Conservation (phyloP, 2,329 filamentous ascomycete species). For the Thelonectria rubi region DNA sequence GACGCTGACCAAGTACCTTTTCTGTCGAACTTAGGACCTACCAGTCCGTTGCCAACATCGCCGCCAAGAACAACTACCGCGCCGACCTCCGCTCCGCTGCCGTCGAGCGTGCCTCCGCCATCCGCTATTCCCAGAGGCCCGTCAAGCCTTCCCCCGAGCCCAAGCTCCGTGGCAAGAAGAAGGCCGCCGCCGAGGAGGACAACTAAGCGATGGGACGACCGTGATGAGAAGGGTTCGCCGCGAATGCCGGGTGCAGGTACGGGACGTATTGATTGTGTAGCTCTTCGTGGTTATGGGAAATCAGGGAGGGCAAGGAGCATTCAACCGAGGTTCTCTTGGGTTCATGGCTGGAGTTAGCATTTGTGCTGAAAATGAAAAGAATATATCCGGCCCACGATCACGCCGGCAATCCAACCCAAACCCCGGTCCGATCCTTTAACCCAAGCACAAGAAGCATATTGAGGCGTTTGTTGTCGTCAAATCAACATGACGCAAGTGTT, state of each 20-base stretch:
- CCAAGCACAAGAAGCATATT: not conserved
- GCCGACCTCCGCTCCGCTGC: slow-evolving; percentile 79
- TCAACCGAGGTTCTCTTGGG: slow-evolving; percentile 41
- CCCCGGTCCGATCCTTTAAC: not conserved
- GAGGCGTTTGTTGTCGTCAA: not conserved
- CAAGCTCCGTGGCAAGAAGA: slow-evolving; percentile 82
- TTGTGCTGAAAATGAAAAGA: slow-evolving; percentile 44
- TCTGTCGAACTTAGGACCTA: slow-evolving; percentile 71
- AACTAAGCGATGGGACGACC: slow-evolving; percentile 41
- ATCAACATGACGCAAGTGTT: not conserved
- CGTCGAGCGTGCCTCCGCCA: slow-evolving; percentile 85
- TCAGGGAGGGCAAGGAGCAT: slow-evolving; percentile 36
- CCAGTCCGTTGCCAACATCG: slow-evolving; percentile 83
- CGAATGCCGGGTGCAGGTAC: slow-evolving; percentile 25
- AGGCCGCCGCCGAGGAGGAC: slow-evolving; percentile 63
- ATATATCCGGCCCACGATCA: slow-evolving; percentile 36
- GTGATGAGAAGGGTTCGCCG: slow-evolving; percentile 23
- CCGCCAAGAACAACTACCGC: slow-evolving; percentile 88
- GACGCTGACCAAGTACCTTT: slow-evolving; percentile 33
- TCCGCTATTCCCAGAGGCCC: slow-evolving; percentile 80
- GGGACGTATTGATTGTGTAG: slow-evolving; percentile 32
- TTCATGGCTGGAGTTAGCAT: slow-evolving; percentile 42
- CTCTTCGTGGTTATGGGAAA: slow-evolving; percentile 33
- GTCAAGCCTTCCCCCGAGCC: slow-evolving; percentile 77
- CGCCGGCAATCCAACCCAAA: slow-evolving; percentile 33